These are phyloP conservation scores for Rosa hybrid DNA, from an alignment of 331 rosid species.

Conservation along the genomic window DNA sequence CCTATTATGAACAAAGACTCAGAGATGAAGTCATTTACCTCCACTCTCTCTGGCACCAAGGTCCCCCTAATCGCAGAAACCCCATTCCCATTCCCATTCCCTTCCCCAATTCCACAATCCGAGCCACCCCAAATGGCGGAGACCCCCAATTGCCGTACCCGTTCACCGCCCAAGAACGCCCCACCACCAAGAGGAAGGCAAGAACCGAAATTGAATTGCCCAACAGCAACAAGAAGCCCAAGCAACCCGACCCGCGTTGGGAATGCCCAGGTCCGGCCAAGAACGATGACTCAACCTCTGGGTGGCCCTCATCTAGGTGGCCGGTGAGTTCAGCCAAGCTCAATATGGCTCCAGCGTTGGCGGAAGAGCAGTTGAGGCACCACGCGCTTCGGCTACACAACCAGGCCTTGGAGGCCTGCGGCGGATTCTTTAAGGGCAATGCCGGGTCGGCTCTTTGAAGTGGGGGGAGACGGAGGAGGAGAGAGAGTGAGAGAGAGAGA, in stretches of 20 bases:
- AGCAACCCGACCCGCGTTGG: slow-evolving; percentile 36
- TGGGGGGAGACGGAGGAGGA: too few species aligned
- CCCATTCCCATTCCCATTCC: slow-evolving; percentile 36
- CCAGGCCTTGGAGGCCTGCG: too few species aligned
- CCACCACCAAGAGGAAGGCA: background rate
- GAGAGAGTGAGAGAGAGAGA: too few species aligned
- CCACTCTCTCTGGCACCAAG: slow-evolving; percentile 70
- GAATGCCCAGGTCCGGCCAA: slow-evolving; percentile 25
- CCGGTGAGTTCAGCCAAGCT: too few species aligned
- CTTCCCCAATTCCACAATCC: slow-evolving; percentile 25
- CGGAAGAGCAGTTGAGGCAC: too few species aligned
- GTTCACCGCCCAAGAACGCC: background rate
- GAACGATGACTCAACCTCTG: background rate
- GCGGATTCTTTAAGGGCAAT: too few species aligned
- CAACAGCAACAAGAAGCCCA: slow-evolving; percentile 16
- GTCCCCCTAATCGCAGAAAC: slow-evolving; percentile 39
- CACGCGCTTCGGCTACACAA: too few species aligned
- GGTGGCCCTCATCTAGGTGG: too few species aligned
- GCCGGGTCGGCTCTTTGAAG: too few species aligned
- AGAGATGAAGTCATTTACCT: slow-evolving; percentile 57
- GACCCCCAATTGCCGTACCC: background rate
- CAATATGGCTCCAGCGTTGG: too few species aligned
- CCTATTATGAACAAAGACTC: slow-evolving; percentile 31
- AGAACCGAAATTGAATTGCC: background rate
- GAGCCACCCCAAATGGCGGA: background rate